A percentile compares a stretch with the other conserved stretches of the same genome.
Conservation (phyloP, 139 green algal species). For the Edaphochlamys debaryana region DNA sequence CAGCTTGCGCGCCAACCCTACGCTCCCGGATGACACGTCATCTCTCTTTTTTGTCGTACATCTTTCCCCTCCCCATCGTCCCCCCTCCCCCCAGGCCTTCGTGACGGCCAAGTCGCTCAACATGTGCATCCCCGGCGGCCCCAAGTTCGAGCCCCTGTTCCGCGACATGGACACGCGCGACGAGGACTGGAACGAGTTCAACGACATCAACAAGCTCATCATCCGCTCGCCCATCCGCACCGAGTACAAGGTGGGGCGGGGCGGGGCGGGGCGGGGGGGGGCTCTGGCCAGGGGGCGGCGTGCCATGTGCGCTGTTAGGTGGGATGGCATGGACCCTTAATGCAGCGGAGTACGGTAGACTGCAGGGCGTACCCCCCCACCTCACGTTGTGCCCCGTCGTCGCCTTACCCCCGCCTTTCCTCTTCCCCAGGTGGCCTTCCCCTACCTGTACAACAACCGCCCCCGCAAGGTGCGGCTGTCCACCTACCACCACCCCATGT, state of each 20-base stretch:
- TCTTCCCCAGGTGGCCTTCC: slow-evolving; percentile 88
- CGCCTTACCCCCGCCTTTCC: too few species aligned
- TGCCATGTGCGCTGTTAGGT: not conserved
- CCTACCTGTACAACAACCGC: slow-evolving; percentile 99
- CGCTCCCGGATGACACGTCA: too few species aligned
- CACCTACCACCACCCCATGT: slow-evolving; percentile 94
- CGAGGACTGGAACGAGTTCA: slow-evolving; percentile 99
- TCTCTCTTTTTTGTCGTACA: too few species aligned
- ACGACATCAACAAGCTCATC: slow-evolving; percentile 99
- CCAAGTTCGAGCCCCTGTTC: slow-evolving; percentile 99
- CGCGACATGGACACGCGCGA: slow-evolving; percentile 94
- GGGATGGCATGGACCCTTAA: too few species aligned
- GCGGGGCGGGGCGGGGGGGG: not conserved
- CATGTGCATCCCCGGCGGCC: slow-evolving; percentile 98
- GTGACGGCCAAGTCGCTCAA: slow-evolving; percentile 82
- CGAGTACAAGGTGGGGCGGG: slow-evolving; percentile 73
- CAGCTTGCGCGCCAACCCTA: too few species aligned
- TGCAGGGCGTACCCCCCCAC: too few species aligned
- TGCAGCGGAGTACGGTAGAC: too few species aligned
- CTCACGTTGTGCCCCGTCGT: too few species aligned
- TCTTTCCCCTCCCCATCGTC: not conserved
- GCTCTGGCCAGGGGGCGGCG: too few species aligned
- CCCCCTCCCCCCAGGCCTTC: slow-evolving; percentile 14
- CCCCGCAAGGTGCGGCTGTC: slow-evolving; percentile 92
- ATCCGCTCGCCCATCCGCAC: slow-evolving; percentile 86